A percentile compares a stretch with the other conserved stretches of the same genome.
Evolutionary conservation across 495 filamentous ascomycete genomes (phyloP).

Genomic region (Talaromyces thailandensis): DNA sequence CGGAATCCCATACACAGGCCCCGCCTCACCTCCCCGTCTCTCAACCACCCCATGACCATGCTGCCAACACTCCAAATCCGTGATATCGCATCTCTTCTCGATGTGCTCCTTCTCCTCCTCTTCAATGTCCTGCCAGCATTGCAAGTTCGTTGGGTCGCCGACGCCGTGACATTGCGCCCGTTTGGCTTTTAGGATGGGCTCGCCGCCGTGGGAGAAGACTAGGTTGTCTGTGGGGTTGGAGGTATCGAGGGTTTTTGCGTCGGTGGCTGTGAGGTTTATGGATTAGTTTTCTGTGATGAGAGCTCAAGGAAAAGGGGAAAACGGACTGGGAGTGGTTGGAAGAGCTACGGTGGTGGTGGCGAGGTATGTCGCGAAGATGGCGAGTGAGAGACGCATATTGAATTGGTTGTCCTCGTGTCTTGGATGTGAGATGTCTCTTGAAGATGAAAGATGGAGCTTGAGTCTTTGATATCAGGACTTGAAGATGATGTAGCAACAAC

Average conservation of each 20-base stretch:
- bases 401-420: background rate
- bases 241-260: background rate
- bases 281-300: no score
- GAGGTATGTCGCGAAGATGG: background rate
- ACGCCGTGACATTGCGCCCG: background rate
- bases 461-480: no score
- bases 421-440: no score
- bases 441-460: no score
- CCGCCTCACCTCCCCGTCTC: no score
- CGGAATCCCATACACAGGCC: background rate
- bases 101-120: no score
- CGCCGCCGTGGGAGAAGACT: background rate
- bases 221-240: background rate
- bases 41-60: background rate
- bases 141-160: background rate
- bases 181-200: background rate
- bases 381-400: background rate
- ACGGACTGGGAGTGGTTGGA: background rate
- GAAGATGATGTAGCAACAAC: no score
- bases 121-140: background rate
- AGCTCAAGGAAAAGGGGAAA: background rate
- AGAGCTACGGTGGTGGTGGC: background rate
- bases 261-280: no score
- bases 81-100: background rate
- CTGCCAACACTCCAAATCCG: no score